phyloP scores from a whole-genome alignment of 495 filamentous ascomycete species.

The Mytilinidion resinicola region DNA sequence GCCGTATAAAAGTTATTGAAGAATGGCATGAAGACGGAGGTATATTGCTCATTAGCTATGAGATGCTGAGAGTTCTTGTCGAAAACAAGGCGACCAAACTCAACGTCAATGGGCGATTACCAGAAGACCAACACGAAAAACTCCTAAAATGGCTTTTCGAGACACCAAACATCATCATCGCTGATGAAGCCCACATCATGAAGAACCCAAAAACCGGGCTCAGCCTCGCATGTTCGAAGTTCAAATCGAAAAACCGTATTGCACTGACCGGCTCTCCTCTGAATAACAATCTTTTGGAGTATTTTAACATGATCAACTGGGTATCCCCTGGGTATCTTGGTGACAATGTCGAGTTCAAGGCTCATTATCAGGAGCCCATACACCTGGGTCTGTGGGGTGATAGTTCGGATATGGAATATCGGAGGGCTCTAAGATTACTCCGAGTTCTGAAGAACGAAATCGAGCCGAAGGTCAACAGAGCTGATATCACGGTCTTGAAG shows the following conservation, averaged over 20 bases:
- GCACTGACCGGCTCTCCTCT: conserved; percentile 85
- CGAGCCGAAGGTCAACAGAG: conserved; percentile 71
- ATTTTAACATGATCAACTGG: conserved; percentile 84
- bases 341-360: conserved; percentile 54
- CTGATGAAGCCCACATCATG: conserved; percentile 79
- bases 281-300: conserved; percentile 75
- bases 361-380: conserved; percentile 67
- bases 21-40: conserved; percentile 63
- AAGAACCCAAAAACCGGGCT: conserved; percentile 57
- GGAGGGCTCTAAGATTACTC: conserved; percentile 57
- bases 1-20: conserved; percentile 43
- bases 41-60: conserved; percentile 67
- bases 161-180: conserved; percentile 63
- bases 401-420: conserved; percentile 47
- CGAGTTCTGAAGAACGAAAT: conserved; percentile 65
- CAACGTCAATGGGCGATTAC: neutral
- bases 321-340: conserved; percentile 74
- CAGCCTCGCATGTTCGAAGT: conserved; percentile 43
- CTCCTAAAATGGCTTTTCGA: conserved; percentile 48
- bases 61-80: conserved; percentile 53
- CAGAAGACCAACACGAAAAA: conserved; percentile 17
- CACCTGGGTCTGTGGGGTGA: conserved; percentile 60
- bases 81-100: conserved; percentile 34
- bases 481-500: conserved; percentile 59
- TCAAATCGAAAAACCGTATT: conserved; percentile 67